Evolutionary conservation across 2,329 filamentous ascomycete species (phyloP).

Genomic region (Arthrobotrys sinensis): DNA sequence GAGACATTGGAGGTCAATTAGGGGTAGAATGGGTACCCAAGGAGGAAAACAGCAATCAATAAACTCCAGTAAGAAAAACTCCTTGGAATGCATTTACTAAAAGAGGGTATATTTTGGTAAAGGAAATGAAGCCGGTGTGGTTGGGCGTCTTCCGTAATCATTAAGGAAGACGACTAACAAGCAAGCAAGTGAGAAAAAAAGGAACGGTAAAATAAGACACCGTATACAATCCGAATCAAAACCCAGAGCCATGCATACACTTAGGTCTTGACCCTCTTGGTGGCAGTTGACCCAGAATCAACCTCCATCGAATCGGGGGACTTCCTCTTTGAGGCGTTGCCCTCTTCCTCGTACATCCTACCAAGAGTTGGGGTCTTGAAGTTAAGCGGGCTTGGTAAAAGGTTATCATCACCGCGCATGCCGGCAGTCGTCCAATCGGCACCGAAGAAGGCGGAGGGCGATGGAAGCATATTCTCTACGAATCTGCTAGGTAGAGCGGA

Average conservation of each 20-base stretch:
- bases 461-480: constrained; percentile 88
- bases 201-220: not conserved
- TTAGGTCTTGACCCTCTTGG: constrained; percentile 56
- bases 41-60: constrained; percentile 28
- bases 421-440: constrained; percentile 82
- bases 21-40: not conserved
- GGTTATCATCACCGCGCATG: constrained; percentile 78
- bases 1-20: constrained; percentile 19
- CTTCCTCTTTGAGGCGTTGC: constrained; percentile 49
- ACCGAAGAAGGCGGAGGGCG: constrained; percentile 91
- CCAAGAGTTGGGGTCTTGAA: constrained; percentile 82
- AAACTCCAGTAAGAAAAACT: constrained; percentile 37
- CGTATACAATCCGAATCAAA: not conserved
- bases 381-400: constrained; percentile 90
- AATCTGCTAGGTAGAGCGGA: constrained; percentile 93
- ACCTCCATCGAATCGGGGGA: constrained; percentile 55
- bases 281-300: constrained; percentile 45
- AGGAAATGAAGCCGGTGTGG: constrained; percentile 37
- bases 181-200: not conserved
- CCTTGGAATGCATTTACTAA: constrained; percentile 30
- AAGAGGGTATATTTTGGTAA: constrained; percentile 49
- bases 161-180: constrained; percentile 10
- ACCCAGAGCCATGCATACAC: not conserved
- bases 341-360: constrained; percentile 53
- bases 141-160: constrained; percentile 41